These are phyloP conservation scores for Striga hermonthica DNA, from an alignment of 305 asterid genomes.

Conservation along the genomic window DNA sequence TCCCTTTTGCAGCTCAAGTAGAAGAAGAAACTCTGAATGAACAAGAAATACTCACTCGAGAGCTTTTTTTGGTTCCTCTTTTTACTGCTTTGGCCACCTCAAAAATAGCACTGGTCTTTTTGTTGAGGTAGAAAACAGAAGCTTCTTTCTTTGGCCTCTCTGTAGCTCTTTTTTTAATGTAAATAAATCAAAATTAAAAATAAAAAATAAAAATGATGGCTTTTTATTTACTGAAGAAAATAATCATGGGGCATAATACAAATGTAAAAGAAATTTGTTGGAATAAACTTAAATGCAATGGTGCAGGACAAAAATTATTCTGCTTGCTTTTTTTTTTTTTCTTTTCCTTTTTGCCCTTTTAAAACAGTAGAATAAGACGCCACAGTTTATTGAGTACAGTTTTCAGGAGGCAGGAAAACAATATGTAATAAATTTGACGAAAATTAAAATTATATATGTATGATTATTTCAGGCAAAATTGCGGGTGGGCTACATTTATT, in stretches of 20 bases:
- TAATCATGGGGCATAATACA: conserved; percentile 20
- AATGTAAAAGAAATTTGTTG: conserved; percentile 5
- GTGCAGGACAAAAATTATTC: conserved; percentile 35
- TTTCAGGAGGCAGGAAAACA: conserved; percentile 22
- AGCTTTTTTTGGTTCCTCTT: neutral
- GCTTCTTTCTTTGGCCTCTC: conserved; percentile 62
- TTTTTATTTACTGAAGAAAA: neutral
- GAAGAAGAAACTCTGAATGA: conserved; percentile 18
- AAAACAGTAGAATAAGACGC: conserved; percentile 17
- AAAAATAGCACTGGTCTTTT: conserved; percentile 40
- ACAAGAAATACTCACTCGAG: conserved; percentile 12
- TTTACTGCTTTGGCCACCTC: conserved; percentile 29
- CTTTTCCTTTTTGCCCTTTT: neutral
- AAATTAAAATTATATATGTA: neutral
- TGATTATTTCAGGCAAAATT: neutral
- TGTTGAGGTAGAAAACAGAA: conserved; percentile 58
- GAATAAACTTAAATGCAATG: conserved; percentile 23
- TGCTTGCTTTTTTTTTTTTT: conserved; percentile 29
- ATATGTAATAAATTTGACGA: conserved; percentile 17
- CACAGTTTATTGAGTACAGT: conserved; percentile 12
- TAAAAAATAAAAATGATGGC: neutral
- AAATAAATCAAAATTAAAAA: too few species aligned
- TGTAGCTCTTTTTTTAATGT: conserved; percentile 30
- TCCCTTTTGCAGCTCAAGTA: conserved; percentile 11
- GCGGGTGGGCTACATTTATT: neutral